Evolutionary conservation across 1,284 basidiomycete genomes (phyloP).

Genomic region (Xerocomus nothofagi): DNA sequence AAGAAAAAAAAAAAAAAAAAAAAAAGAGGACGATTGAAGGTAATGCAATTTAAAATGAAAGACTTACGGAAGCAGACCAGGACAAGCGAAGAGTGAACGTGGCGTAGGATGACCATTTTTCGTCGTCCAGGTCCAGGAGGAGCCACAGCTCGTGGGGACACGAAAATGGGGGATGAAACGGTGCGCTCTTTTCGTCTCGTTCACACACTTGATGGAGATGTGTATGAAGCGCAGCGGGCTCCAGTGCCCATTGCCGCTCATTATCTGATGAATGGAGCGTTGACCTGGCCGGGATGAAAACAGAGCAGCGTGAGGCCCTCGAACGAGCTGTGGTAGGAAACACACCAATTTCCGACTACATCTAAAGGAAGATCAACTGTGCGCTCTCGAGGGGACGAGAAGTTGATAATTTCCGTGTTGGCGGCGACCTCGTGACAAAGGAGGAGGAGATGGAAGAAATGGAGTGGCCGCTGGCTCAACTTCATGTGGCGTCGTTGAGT

Average conservation of each 20-base stretch:
- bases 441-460: slow-evolving; percentile 18
- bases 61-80: slow-evolving; percentile 63
- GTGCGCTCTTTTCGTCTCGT: slow-evolving; percentile 23
- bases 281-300: slow-evolving; percentile 29
- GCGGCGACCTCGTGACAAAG: slow-evolving; percentile 37
- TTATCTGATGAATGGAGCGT: slow-evolving; percentile 28
- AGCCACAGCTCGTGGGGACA: slow-evolving; percentile 61
- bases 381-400: slow-evolving; percentile 37
- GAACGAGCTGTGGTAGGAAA: slow-evolving; percentile 17
- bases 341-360: slow-evolving; percentile 43
- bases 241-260: slow-evolving; percentile 39
- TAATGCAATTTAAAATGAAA: no score
- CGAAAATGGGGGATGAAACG: slow-evolving; percentile 15
- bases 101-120: slow-evolving; percentile 44
- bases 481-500: slow-evolving; percentile 23
- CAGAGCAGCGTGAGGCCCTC: slow-evolving; percentile 17
- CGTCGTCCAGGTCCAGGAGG: slow-evolving; percentile 49
- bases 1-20: no score
- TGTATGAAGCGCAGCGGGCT: slow-evolving; percentile 46
- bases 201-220: slow-evolving; percentile 38
- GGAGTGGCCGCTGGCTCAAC: slow-evolving; percentile 15
- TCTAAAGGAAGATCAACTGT: slow-evolving; percentile 27
- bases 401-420: slow-evolving; percentile 70
- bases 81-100: slow-evolving; percentile 63
- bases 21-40: no score